Evolutionary conservation across 257 asterid species (phyloP), one percentile per base, ranked within the genome.

Genomic region (Lavandula angustifolia): DNA sequence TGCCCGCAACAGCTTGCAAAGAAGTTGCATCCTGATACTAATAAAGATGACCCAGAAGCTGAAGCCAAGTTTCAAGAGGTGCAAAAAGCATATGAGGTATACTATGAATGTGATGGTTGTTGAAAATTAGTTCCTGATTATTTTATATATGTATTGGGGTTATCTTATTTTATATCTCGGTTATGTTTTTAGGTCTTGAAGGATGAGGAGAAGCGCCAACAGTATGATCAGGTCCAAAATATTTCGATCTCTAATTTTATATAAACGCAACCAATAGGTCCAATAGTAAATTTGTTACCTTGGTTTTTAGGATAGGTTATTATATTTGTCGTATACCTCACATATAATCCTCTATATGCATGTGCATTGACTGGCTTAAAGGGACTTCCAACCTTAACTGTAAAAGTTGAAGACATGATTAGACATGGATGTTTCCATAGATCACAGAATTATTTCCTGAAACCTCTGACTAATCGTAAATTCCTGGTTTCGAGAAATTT

Each of bases 51-150:
- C 69, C 96, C 96, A 6, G 95, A 87, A 71, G 92, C 98, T 67
- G 86, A 81, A 72, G 74, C 47, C 65, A 88, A 88, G 63, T 92
- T 92, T 61, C 98, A 92, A 73, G 96, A 89, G 77, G 87, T 92
- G 64, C 95, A 87, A 68, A 86, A 82, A 78, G 96, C 96, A 7
- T 89, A 92, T 46, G 96, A 88, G 95, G 96, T 92, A 75, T 58
- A 49, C 53, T 71, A 44, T 71, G 49, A 47, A 17, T 52, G 14
- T 71, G 60, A 44, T 44, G 57, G 42, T 64, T 62, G 3, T 46
- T 16, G 27, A 3, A 2, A 42, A 17, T 43, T 54, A 32, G 6
- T 9, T 64, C 40, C 52, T 11, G 5, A 17, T 59, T 60, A 37
- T 66, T 3, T 62, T 54, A 13, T 37, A 10, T 14, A 7, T 57